Evolutionary conservation across 371 early-diverging fungal genomes (phyloP), one percentile per base, ranked within the genome.

Genomic region (Syncephalastrum racemosum): DNA sequence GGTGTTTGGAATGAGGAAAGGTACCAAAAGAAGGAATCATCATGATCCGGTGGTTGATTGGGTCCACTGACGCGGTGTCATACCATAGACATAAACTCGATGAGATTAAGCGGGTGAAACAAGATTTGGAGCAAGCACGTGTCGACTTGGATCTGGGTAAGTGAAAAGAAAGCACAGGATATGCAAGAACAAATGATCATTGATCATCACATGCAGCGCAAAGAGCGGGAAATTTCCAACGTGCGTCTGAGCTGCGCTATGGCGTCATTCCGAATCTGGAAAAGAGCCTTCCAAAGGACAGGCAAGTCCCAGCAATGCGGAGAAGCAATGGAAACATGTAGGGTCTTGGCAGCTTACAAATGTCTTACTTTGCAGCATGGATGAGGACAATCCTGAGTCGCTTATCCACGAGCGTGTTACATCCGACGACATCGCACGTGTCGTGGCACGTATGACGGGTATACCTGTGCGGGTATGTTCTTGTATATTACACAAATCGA

Each of bases 241-340:
- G 81, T 13, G 92, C 92, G 3, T 84, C 86, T 8, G 92, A 92
- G 64, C 77, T 97, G 18, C 87, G 89, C 47, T 92, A 90, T 58
- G 93, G 95, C 59, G 81, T 90, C 5, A 93, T 97, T 58, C 97
- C 97, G n/a, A 80, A 83, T 50, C 70, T 95, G 47, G 91, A 92
- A 61, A 79, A 84, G 27, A 68, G 83, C 54, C 67, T 91, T 19
- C 86, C 86, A 10, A 74, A 74, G 23, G 88, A 89, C 20, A 69
- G 71, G 66, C 72, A 67, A 20, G 63, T 60, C 18, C 19, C 23
- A 25, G 23, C 50, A 31, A 24, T 25, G 8, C 6, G 10, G 36
- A 31, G 36, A 27, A 27, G 2, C 4, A 3, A 27, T 0, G 7
- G 4, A 3, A 7, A 31, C 36, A 31, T 1, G 8, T 46, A 5